Percentiles rank a stretch among this genome's conserved stretches.
These are phyloP conservation scores for Tuber magnatum DNA, from an alignment of 495 filamentous ascomycete species.

Conservation along the genomic window DNA sequence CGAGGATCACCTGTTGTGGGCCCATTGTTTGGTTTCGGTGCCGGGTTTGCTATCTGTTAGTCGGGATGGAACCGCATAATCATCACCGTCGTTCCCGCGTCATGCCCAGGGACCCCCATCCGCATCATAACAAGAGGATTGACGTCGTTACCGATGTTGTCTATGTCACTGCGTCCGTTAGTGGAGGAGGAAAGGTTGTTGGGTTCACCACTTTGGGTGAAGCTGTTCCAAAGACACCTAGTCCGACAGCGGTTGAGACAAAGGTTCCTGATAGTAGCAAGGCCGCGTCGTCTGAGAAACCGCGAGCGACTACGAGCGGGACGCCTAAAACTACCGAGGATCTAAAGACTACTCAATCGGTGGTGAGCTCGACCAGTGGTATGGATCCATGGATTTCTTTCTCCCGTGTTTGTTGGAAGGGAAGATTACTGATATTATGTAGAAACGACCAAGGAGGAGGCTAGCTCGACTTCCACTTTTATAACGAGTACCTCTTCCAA, in stretches of 20 bases:
- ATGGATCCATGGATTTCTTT: not conserved
- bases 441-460: not conserved
- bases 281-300: conserved; percentile 17
- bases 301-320: conserved; percentile 13
- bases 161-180: conserved; percentile 21
- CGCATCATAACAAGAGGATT: conserved; percentile 18
- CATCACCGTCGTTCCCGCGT: conserved; percentile 23
- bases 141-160: conserved; percentile 20
- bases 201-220: conserved; percentile 31
- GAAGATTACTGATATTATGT: not conserved
- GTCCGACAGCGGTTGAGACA: conserved; percentile 16
- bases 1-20: not conserved
- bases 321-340: conserved; percentile 22
- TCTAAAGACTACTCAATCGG: conserved; percentile 16
- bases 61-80: conserved; percentile 27
- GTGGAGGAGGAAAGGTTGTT: conserved; percentile 18
- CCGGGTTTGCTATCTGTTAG: not conserved
- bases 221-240: conserved; percentile 17
- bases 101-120: conserved; percentile 23
- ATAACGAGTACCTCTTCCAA: conserved; percentile 18
- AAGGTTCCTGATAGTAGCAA: conserved; percentile 7
- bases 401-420: not conserved
- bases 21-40: not conserved
- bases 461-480: conserved; percentile 16
- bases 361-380: conserved; percentile 17